Conservation (phyloP, 148 eudicot species). For the Cornus controversa region DNA sequence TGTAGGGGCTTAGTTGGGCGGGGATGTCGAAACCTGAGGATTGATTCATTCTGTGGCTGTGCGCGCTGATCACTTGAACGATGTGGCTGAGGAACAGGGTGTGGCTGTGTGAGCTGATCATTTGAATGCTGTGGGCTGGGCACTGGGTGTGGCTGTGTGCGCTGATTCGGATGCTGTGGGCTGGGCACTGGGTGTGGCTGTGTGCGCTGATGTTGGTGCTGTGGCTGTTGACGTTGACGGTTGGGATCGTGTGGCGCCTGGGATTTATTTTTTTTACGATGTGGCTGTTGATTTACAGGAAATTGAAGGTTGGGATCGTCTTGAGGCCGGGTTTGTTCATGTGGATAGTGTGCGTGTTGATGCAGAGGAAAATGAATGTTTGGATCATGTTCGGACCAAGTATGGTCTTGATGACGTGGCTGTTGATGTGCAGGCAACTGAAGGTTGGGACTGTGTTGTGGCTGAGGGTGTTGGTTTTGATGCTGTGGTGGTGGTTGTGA, state of each 20-base stretch:
- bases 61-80: too few relatives aligned
- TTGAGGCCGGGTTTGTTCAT: conserved; percentile 1
- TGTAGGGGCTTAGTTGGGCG: conserved; percentile 46
- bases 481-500: conserved; percentile 23
- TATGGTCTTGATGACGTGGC: conserved; percentile 3
- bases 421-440: background rate
- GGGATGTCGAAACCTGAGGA: too few relatives aligned
- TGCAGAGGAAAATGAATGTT: conserved; percentile 57
- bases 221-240: background rate
- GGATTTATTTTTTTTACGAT: background rate
- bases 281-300: background rate
- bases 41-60: too few relatives aligned
- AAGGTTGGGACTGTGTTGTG: background rate
- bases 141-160: too few relatives aligned
- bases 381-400: conserved; percentile 30
- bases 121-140: too few relatives aligned
- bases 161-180: conserved; percentile 3
- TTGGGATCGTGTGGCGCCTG: background rate
- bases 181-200: too few relatives aligned
- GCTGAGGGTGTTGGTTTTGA: conserved; percentile 6
- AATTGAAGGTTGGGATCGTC: background rate
- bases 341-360: conserved; percentile 19
- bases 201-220: background rate
- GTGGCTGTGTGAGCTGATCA: too few relatives aligned
- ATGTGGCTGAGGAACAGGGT: too few relatives aligned